Percentiles rank a stretch among this genome's conserved stretches.
These are phyloP conservation scores for Bonnemaisonia californica DNA, from an alignment of 31 red algal species.

Conservation along the genomic window DNA sequence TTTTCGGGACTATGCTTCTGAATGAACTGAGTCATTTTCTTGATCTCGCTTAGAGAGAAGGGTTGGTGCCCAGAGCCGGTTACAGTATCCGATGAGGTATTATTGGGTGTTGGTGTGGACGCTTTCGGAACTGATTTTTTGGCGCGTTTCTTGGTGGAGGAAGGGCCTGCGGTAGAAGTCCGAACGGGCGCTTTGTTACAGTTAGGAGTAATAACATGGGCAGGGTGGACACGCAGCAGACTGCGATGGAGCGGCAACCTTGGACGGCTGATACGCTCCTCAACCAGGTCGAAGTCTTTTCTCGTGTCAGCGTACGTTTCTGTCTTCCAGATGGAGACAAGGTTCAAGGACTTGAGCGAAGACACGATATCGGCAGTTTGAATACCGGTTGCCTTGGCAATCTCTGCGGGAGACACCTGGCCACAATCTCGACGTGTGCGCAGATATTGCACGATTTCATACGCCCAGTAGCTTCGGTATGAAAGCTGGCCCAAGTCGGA, in stretches of 20 bases:
- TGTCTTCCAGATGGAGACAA: conserved; percentile 60
- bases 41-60: background rate
- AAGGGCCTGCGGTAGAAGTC: background rate
- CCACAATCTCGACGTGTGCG: conserved; percentile 16
- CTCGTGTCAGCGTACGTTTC: conserved; percentile 60
- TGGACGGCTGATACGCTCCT: conserved; percentile 11
- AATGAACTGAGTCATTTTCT: background rate
- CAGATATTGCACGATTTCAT: conserved; percentile 43
- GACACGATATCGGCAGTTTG: conserved; percentile 36
- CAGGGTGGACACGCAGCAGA: background rate
- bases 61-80: background rate
- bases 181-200: no score
- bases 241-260: conserved; percentile 19
- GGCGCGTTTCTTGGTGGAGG: background rate
- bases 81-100: background rate
- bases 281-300: conserved; percentile 35
- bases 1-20: background rate
- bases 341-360: conserved; percentile 52
- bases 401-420: conserved; percentile 41
- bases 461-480: conserved; percentile 67
- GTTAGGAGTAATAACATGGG: no score
- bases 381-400: conserved; percentile 66
- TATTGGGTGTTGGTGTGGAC: background rate
- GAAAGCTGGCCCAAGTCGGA: conserved; percentile 79
- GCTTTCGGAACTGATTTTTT: background rate